phyloP scores from a whole-genome alignment of 2,329 filamentous ascomycete genomes.

The Neofusicoccum parvum region DNA sequence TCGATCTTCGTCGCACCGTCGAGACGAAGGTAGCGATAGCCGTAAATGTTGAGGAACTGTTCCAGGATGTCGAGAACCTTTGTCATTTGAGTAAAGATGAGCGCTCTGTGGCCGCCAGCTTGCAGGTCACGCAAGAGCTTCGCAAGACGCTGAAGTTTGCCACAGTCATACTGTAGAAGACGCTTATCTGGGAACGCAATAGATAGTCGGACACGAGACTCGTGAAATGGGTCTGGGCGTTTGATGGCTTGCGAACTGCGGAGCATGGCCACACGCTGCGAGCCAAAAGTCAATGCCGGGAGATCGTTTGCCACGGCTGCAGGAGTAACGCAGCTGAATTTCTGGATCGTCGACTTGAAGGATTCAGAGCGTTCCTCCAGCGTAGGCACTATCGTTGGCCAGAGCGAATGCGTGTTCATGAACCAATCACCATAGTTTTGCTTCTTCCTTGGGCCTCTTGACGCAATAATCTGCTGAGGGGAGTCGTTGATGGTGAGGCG shows the following conservation, averaged over 20 bases:
- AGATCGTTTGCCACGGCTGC: conserved; percentile 82
- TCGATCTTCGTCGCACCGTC: conserved; percentile 97
- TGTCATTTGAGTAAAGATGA: conserved; percentile 99
- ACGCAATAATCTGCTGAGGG: conserved; percentile 22
- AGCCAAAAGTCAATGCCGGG: conserved; percentile 63
- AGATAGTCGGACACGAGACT: conserved; percentile 85
- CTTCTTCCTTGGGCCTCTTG: conserved; percentile 11
- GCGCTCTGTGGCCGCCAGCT: conserved; percentile 83
- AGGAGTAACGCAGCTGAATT: conserved; percentile 91
- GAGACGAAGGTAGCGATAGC: conserved; percentile 92
- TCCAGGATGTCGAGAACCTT: conserved; percentile 97
- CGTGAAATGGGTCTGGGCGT: conserved; percentile 80
- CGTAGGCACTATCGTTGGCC: conserved; percentile 71
- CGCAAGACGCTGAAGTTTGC: conserved; percentile 90
- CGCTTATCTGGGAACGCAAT: conserved; percentile 97
- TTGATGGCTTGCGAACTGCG: conserved; percentile 48
- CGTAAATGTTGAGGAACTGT: conserved; percentile 96
- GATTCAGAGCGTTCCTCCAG: conserved; percentile 71
- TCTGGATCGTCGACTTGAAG: conserved; percentile 75
- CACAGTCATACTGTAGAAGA: conserved; percentile 96
- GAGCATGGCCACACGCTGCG: conserved; percentile 59
- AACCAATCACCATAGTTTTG: conserved; percentile 65
- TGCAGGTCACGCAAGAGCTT: conserved; percentile 84
- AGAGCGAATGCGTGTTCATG: conserved; percentile 65
- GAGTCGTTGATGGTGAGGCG: conserved; percentile 63